Conservation (phyloP, 257 asterid species). For the Solanum boliviense region DNA sequence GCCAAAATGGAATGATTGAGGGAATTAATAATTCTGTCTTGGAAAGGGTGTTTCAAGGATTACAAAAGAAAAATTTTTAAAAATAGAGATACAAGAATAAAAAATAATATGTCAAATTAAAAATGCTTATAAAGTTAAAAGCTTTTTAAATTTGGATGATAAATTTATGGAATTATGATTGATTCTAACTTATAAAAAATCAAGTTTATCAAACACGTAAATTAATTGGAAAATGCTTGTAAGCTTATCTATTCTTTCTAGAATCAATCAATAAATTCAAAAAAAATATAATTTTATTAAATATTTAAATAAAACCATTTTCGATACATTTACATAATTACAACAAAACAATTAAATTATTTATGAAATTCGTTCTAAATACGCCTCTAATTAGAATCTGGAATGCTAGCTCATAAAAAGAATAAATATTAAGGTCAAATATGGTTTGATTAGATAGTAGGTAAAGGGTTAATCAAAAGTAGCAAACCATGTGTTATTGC, state of each 20-base stretch:
- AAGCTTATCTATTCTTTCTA: not conserved
- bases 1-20: not conserved
- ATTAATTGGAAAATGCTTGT: not conserved
- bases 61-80: not conserved
- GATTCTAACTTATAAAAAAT: not conserved
- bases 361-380: not conserved
- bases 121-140: not conserved
- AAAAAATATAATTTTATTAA: not conserved
- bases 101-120: not conserved
- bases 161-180: not conserved
- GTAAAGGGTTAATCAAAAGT: conserved; percentile 6
- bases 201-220: not conserved
- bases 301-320: not conserved
- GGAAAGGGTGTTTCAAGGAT: not conserved
- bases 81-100: not conserved
- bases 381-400: fast-evolving
- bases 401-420: not conserved
- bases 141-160: not conserved
- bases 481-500: conserved; percentile 62
- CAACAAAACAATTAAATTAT: fast-evolving
- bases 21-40: not conserved
- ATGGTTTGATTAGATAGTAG: conserved; percentile 13
- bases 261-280: not conserved
- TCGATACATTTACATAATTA: not conserved
- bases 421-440: not conserved